Evolutionary conservation across 2,329 filamentous ascomycete genomes (phyloP).

Genomic region (Xylariaceae sp.): DNA sequence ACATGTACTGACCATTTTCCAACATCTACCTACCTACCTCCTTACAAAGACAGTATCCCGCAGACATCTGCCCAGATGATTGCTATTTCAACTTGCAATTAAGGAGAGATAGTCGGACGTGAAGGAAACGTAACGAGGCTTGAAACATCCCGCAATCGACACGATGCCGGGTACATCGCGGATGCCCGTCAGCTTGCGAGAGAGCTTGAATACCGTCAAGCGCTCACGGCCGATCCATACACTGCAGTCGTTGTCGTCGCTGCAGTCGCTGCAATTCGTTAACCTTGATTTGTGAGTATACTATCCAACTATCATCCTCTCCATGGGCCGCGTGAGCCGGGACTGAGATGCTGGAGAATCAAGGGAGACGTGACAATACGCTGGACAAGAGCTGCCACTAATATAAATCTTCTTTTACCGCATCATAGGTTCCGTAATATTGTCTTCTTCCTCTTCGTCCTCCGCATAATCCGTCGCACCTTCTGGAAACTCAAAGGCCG

Average conservation of each 20-base stretch:
- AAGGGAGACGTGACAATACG: neutral
- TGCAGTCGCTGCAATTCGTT: slow-evolving; percentile 63
- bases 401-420: slow-evolving; percentile 3
- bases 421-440: slow-evolving; percentile 76
- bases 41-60: slow-evolving; percentile 11
- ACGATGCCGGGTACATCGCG: slow-evolving; percentile 71
- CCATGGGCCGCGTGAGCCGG: neutral
- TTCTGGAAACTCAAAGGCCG: slow-evolving; percentile 89
- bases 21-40: no score
- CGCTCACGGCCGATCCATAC: slow-evolving; percentile 62
- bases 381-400: slow-evolving; percentile 7
- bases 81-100: slow-evolving; percentile 6
- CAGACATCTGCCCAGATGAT: slow-evolving; percentile 16
- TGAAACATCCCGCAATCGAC: neutral
- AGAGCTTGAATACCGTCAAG: slow-evolving; percentile 68
- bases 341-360: neutral
- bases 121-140: neutral
- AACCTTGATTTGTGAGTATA: slow-evolving; percentile 72
- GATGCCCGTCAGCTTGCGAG: slow-evolving; percentile 74
- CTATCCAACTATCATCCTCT: neutral
- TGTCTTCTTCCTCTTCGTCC: slow-evolving; percentile 85
- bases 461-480: slow-evolving; percentile 80
- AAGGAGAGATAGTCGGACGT: slow-evolving; percentile 8
- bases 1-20: no score
- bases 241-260: slow-evolving; percentile 61